These are phyloP conservation scores for Karstenula rhodostoma DNA, from an alignment of 2,329 filamentous ascomycete genomes.

Conservation along the genomic window DNA sequence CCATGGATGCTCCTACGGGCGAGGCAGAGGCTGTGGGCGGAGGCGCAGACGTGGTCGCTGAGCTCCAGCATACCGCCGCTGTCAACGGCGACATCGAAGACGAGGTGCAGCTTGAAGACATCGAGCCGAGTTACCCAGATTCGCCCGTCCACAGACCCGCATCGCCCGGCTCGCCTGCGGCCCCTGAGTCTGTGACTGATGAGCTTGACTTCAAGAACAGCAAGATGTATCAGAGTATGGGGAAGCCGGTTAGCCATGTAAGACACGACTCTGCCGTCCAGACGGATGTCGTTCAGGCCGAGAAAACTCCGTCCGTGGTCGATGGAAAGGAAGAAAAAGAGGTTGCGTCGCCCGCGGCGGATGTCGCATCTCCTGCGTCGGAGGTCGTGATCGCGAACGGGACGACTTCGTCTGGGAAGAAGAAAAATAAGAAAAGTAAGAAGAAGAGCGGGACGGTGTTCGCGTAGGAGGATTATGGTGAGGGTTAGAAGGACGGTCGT, in stretches of 20 bases:
- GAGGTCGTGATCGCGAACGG: conserved; percentile 8
- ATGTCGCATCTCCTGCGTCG: not conserved
- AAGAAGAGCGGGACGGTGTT: conserved; percentile 12
- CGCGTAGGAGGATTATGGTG: not conserved
- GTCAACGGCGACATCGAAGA: not conserved
- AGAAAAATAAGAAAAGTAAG: conserved; percentile 15
- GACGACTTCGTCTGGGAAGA: not conserved
- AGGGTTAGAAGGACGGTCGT: too few species aligned
- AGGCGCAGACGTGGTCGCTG: not conserved
- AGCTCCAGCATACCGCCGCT: not conserved
- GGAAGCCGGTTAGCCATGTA: not conserved
- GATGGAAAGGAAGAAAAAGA: not conserved
- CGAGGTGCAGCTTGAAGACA: conserved; percentile 16
- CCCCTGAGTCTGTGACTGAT: conserved; percentile 19
- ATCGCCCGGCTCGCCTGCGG: not conserved
- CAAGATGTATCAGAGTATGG: conserved; percentile 10
- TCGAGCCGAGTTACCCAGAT: conserved; percentile 10
- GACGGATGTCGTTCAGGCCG: conserved; percentile 8
- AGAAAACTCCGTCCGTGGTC: not conserved
- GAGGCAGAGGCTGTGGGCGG: not conserved
- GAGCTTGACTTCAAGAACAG: conserved; percentile 20
- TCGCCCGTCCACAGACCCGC: not conserved
- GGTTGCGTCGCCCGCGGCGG: not conserved
- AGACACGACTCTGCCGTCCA: conserved; percentile 28
- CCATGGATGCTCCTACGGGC: not conserved